A percentile compares a stretch with the other conserved stretches of the same genome.
Evolutionary conservation across 176 grass and related monocot genomes (phyloP).

Genomic region (Saccharum spontaneum): DNA sequence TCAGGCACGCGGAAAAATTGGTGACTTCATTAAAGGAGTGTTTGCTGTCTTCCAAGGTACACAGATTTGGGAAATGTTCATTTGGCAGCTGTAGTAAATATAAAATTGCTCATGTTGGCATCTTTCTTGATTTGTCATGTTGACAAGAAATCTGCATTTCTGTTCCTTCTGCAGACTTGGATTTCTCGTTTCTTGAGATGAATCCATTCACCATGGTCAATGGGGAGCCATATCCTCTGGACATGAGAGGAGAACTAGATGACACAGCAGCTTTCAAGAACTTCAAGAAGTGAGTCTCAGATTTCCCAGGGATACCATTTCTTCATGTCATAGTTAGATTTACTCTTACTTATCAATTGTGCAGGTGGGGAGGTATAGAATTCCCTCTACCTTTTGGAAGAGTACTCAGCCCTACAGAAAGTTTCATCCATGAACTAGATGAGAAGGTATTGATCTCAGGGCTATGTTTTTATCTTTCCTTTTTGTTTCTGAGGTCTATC

Average conservation of each 20-base stretch:
- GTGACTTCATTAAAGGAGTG: slow-evolving; percentile 80
- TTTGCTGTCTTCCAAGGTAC: slow-evolving; percentile 94
- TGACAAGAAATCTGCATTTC: background rate
- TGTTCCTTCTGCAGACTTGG: slow-evolving; percentile 59
- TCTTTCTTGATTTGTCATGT: background rate
- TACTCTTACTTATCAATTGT: slow-evolving; percentile 20
- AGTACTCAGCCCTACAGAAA: slow-evolving; percentile 76
- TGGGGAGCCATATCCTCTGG: slow-evolving; percentile 80
- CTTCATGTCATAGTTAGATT: slow-evolving; percentile 10
- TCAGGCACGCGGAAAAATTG: slow-evolving; percentile 81
- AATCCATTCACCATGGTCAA: slow-evolving; percentile 93
- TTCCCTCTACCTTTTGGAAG: slow-evolving; percentile 89
- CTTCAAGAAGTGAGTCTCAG: slow-evolving; percentile 43
- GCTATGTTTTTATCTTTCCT: background rate
- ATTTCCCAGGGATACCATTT: background rate
- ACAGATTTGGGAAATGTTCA: background rate
- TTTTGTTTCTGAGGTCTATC: background rate
- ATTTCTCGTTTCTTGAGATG: slow-evolving; percentile 98
- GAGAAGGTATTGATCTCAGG: slow-evolving; percentile 59
- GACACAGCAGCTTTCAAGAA: slow-evolving; percentile 99
- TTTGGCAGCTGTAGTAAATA: background rate
- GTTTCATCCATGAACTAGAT: slow-evolving; percentile 87
- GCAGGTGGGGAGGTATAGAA: slow-evolving; percentile 78
- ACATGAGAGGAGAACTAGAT: slow-evolving; percentile 92
- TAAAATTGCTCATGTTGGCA: background rate